Evolutionary conservation across 2,329 filamentous ascomycete species (phyloP).

Genomic region (Purpureocillium takamizusanense): DNA sequence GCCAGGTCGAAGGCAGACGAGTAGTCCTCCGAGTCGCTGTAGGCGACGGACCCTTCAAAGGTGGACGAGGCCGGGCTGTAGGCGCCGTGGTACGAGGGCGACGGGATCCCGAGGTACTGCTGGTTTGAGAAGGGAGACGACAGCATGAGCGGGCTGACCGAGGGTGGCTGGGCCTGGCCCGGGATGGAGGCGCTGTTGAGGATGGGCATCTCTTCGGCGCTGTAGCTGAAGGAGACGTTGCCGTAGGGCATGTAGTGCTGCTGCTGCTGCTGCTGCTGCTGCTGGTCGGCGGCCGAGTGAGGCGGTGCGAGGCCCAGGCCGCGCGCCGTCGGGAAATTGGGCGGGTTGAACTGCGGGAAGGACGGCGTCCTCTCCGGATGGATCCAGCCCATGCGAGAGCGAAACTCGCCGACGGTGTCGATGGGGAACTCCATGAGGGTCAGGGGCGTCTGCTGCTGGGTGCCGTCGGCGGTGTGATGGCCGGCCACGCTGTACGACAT

Average conservation of each 20-base stretch:
- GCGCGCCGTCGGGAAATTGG: slow-evolving; percentile 42
- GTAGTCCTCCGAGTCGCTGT: slow-evolving; percentile 54
- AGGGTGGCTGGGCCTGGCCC: slow-evolving; percentile 28
- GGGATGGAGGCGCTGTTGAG: slow-evolving; percentile 38
- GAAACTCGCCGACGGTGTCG: slow-evolving; percentile 60
- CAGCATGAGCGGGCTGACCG: slow-evolving; percentile 45
- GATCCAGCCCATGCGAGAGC: slow-evolving; percentile 58
- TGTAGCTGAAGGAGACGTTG: slow-evolving; percentile 54
- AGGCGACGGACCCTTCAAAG: slow-evolving; percentile 52
- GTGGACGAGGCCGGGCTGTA: slow-evolving; percentile 57
- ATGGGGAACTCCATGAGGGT: slow-evolving; percentile 65
- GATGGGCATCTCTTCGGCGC: slow-evolving; percentile 51
- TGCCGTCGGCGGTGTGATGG: slow-evolving; percentile 40
- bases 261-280: not conserved
- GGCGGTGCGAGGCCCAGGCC: slow-evolving; percentile 31
- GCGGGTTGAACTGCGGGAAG: slow-evolving; percentile 51
- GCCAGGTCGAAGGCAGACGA: slow-evolving; percentile 35
- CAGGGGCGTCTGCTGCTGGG: slow-evolving; percentile 45
- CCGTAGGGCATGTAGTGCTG: slow-evolving; percentile 43
- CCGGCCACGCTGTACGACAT: slow-evolving; percentile 57
- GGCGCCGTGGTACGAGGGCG: slow-evolving; percentile 46
- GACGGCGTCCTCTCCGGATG: slow-evolving; percentile 50
- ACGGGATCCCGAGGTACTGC: slow-evolving; percentile 56
- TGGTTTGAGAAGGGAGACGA: slow-evolving; percentile 45
- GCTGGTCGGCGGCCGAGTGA: not conserved